Base-by-base conservation (phyloP, 106 monocot genomes). In the Dendrobium huoshanense region DNA sequence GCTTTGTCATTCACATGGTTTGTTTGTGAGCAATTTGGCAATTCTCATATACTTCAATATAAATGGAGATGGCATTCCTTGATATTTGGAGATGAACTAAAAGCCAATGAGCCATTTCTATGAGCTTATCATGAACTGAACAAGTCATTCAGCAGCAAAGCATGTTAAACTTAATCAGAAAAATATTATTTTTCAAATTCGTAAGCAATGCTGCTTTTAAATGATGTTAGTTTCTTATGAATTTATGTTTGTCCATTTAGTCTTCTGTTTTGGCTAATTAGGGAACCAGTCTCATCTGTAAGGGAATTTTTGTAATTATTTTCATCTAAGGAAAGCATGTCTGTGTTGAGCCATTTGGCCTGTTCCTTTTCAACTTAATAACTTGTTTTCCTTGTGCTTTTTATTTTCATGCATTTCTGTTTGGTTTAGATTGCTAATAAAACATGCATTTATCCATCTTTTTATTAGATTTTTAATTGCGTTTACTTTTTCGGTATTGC, bases 391-490 rank as follows among this genome's bases (percentile, higher is more conserved):
- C 68, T 70, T 24, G 4, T 64, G 64, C 64, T 11, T 5, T 22
- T 20, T 70, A 70, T 27, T 31, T 67, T 70, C 68, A 70, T 78
- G 78, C 59, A 41, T 78, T 9, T 58, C 54, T 15, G 27, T 13
- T 31, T 77, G 22, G 20, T 19, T 70, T 37, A 33, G 33, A 13
- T 29, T 29, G 7, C 29, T 8, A 55, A 77, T 29, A 10, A 77
- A 37, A 54, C 54, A 54, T 77, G 17, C 42, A 29, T 31, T 25
- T 22, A 4, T 15, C 55, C 16, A 77, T 44, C 77, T 54, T 54
- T 31, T 4, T 55, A 29, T 55, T 55, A 77, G 11, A 49, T 77
- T 55, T 10, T 27, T 29, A 16, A 55, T 31, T 15, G 10, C 24
- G 1, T 45, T 37, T 49, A 7, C 48, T 49, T 68, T 68, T 68